Evolutionary conservation across 2,329 filamentous ascomycete species (phyloP), one percentile per base, ranked within the genome.

Genomic region (Emmonsiellopsis sp.): DNA sequence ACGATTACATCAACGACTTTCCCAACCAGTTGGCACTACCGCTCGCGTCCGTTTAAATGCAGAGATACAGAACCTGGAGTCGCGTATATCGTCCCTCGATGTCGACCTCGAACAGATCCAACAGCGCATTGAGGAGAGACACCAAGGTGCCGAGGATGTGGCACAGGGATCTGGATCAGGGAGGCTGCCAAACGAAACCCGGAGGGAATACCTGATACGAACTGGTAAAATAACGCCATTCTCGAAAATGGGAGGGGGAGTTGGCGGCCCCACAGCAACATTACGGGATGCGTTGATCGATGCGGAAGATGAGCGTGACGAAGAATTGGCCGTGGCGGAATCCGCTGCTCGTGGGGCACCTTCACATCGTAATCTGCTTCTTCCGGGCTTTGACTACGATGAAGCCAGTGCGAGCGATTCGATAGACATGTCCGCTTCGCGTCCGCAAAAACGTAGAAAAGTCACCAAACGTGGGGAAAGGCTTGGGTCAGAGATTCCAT

Each of bases 211-310:
- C 66, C 79, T 98, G 46, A 93, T 98, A 48, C 84, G 93, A 32
- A 98, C 92, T 0, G 93, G 93, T 56, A 97, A 97, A 71, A 97
- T 98, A 60, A 98, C 93, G 0, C 93, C 93, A 0, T 98, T 98
- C 64, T 87, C 90, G 6, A 87, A 85, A 58, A 80, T 95, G 61
- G 83, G 83, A 31, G 78, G 81, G 11, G 77, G 83, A 1, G 46
- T 17, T 32, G 47, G 27, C 14, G 40, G 50, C 13, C 51, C 48
- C 27, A 31, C 36, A 27, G 85, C 85, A 2, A 85, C 84, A 55
- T 74, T 95, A 13, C 85, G 86, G 9, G 84, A 91, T 63, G 86
- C 85, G 2, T 79, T 95, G 55, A 74, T 91, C 11, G 88, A 94
- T 65, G 89, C 87, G 0, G 90, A 95, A 64, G 85, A 89, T 54